These are phyloP conservation scores for Penicillium psychrofluorescens DNA, from an alignment of 495 filamentous ascomycete species.

Conservation along the genomic window DNA sequence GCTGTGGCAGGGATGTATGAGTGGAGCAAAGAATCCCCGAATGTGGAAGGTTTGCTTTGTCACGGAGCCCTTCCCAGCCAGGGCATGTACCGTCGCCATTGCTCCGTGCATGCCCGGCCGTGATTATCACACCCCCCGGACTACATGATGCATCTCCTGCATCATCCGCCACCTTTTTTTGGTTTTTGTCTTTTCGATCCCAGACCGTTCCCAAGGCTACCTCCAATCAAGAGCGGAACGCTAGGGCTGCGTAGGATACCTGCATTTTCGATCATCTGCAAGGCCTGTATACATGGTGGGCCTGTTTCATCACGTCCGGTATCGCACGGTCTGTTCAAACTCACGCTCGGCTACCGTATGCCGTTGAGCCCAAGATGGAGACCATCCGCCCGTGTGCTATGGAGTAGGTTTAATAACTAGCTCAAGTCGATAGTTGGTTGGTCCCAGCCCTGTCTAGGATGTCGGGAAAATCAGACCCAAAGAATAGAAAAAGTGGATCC, in stretches of 20 bases:
- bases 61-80: slow-evolving; percentile 8
- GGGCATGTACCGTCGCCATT: background rate
- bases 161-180: slow-evolving; percentile 17
- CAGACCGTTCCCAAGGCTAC: too few species aligned
- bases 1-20: slow-evolving; percentile 8
- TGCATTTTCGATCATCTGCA: background rate
- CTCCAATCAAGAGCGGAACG: too few species aligned
- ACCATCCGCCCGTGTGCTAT: too few species aligned
- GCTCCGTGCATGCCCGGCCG: slow-evolving; percentile 19
- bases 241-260: background rate
- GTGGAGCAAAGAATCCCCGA: background rate
- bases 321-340: slow-evolving; percentile 1
- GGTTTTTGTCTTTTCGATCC: background rate
- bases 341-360: background rate
- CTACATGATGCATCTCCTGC: slow-evolving; percentile 27
- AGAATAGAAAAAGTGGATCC: slow-evolving; percentile 1
- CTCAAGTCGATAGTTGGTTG: too few species aligned
- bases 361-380: too few species aligned
- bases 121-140: slow-evolving; percentile 19
- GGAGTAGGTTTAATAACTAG: too few species aligned
- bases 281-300: slow-evolving; percentile 10
- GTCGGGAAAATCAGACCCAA: background rate
- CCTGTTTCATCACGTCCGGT: slow-evolving; percentile 18
- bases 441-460: too few species aligned
- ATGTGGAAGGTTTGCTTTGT: slow-evolving; percentile 3